Base-by-base conservation (phyloP, 2,329 filamentous ascomycete genomes). In the Arachnopeziza araneosa region DNA sequence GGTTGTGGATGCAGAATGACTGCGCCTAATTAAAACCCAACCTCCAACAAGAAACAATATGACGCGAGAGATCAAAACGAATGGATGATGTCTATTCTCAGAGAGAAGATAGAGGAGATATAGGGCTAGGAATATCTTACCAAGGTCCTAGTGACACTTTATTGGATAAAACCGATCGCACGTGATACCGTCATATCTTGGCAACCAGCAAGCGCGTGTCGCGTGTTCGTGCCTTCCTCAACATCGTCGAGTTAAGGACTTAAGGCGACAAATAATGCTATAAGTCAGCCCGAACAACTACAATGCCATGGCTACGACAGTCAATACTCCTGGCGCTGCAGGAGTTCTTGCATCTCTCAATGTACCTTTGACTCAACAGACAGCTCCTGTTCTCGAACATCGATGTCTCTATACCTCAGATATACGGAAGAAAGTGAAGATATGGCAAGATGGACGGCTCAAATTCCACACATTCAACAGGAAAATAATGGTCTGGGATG, bases 381-480 rank as follows among this genome's bases (percentile, higher is more conserved):
- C 83, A 68, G 88, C 86, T 22, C 91, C 92, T 0, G 91, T 97
- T 49, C 79, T 89, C 70, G 91, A 96, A 70, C 96, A 88, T 73
- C 82, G 84, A 63, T 97, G 93, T 73, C 85, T 97, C 4, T 97
- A 90, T 75, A 96, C 92, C 1, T 85, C 90, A 71, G 93, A 97
- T 71, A 74, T 96, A 50, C 85, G 86, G 56, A 86, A 90, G 59
- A 97, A 97, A 76, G 87, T 91, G 67, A 97, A 97, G 73, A 81
- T 90, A 62, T 97, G 93, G 93, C 91, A 96, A 70, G 93, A 97
- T 86, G 93, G 93, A 44, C 86, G 86, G 56, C 83, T 97, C 63
- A 89, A 88, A 65, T 96, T 88, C 65, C 93, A 97, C 71, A 88
- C 89, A 0, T 96, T 96, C 82, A 97, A 97, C 77, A 90, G 87